Conservation (phyloP, 768 basidiomycete genomes). For the Collybia sordida region DNA sequence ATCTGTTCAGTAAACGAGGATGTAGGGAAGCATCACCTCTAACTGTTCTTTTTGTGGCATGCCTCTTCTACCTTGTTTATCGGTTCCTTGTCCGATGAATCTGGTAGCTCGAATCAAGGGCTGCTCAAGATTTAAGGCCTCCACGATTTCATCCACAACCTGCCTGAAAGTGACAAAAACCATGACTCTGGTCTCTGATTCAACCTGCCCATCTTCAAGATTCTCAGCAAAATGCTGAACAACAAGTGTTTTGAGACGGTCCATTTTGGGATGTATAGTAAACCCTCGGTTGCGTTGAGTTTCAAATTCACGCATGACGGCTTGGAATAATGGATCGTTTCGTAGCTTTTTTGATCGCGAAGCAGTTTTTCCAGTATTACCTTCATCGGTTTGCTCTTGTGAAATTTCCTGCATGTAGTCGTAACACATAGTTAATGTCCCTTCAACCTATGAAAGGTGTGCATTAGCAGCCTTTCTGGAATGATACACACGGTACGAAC, state of each 20-base stretch:
- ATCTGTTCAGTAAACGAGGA: neutral
- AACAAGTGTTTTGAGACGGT: conserved; percentile 69
- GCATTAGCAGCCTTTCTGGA: neutral
- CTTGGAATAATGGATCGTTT: conserved; percentile 60
- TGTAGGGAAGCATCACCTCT: conserved; percentile 47
- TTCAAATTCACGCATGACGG: conserved; percentile 68
- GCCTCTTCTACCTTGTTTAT: conserved; percentile 85
- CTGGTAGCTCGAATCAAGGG: conserved; percentile 80
- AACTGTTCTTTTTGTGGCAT: conserved; percentile 90
- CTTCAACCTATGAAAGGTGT: conserved; percentile 62
- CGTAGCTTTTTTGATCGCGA: conserved; percentile 44
- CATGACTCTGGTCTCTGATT: conserved; percentile 75
- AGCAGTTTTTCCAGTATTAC: conserved; percentile 31
- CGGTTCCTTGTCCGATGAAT: conserved; percentile 89
- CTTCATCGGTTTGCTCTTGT: conserved; percentile 32
- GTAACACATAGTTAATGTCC: conserved; percentile 78
- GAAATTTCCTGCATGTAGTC: conserved; percentile 53
- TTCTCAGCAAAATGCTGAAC: conserved; percentile 75
- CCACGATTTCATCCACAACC: conserved; percentile 89
- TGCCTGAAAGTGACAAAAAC: conserved; percentile 92
- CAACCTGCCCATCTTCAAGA: conserved; percentile 39
- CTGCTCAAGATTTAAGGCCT: conserved; percentile 68
- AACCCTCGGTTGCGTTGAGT: conserved; percentile 54
- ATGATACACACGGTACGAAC: conserved; percentile 39
- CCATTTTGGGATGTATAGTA: conserved; percentile 88